phyloP scores from a whole-genome alignment of 2,329 filamentous ascomycete species.

The Monosporascus sp. region DNA sequence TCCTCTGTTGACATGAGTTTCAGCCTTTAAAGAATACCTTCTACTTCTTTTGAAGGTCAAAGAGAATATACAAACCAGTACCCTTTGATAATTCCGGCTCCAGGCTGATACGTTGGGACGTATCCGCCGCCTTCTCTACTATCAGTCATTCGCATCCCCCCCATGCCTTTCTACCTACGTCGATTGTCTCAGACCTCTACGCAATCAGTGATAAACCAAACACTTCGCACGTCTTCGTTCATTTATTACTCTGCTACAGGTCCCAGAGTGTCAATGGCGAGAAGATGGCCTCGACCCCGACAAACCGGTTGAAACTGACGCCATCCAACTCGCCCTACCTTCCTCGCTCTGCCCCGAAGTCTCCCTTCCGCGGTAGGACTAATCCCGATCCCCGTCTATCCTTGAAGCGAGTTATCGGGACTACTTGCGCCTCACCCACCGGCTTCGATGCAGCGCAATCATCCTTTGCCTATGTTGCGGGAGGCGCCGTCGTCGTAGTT shows the following conservation, averaged over 20 bases:
- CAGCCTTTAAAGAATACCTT: not conserved
- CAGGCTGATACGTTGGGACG: not conserved
- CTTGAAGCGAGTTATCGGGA: constrained; percentile 81
- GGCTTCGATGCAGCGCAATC: constrained; percentile 78
- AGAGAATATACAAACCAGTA: not conserved
- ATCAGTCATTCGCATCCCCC: not conserved
- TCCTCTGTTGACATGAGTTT: not conserved
- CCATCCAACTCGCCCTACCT: constrained; percentile 71
- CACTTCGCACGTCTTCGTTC: not conserved
- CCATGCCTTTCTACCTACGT: not conserved
- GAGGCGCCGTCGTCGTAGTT: constrained; percentile 87
- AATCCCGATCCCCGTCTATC: constrained; percentile 57
- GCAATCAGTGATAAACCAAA: not conserved
- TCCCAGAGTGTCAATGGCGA: constrained; percentile 40
- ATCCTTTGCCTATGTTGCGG: constrained; percentile 85
- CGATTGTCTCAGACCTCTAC: not conserved
- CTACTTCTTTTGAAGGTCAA: not conserved
- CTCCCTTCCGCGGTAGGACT: constrained; percentile 49
- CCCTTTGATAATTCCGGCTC: not conserved
- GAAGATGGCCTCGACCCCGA: constrained; percentile 55
- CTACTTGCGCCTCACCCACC: constrained; percentile 77
- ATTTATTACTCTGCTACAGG: not conserved
- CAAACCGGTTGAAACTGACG: constrained; percentile 61
- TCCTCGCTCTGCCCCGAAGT: constrained; percentile 52
- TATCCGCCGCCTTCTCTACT: not conserved